These are phyloP conservation scores for Fusarium heterosporum DNA, from an alignment of 2,329 filamentous ascomycete genomes.

Conservation along the genomic window DNA sequence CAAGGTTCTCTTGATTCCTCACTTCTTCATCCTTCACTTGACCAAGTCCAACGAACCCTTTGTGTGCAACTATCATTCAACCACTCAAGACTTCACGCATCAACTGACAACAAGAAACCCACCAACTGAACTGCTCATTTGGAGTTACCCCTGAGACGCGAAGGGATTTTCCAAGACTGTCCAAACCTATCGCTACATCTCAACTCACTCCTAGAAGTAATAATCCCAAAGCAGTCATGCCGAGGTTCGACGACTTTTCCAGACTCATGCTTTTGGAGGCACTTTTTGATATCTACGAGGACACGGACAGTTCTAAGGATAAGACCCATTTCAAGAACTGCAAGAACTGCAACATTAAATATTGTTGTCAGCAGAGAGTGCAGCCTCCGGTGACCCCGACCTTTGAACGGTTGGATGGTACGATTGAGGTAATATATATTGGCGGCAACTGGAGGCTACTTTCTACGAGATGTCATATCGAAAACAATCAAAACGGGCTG, in stretches of 20 bases:
- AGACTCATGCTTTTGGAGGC: neutral
- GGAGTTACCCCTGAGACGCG: too few relatives aligned
- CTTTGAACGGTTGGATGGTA: neutral
- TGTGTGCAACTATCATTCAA: too few relatives aligned
- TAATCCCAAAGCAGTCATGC: neutral
- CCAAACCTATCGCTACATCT: too few relatives aligned
- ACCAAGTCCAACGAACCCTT: too few relatives aligned
- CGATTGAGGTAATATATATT: conserved; percentile 5
- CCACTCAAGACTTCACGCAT: too few relatives aligned
- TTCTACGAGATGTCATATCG: conserved; percentile 10
- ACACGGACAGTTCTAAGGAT: neutral
- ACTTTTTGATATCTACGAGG: neutral
- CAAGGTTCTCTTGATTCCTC: too few relatives aligned
- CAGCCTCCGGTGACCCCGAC: neutral
- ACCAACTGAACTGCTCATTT: too few relatives aligned
- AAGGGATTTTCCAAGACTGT: too few relatives aligned
- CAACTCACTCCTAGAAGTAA: neutral
- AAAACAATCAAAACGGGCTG: neutral
- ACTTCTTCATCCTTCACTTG: too few relatives aligned
- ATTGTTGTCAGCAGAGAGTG: neutral
- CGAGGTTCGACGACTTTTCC: neutral
- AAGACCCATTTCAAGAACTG: neutral
- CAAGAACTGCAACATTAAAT: neutral
- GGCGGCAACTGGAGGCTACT: neutral
- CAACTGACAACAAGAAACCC: too few relatives aligned